These are phyloP conservation scores for Coriolopsis trogii DNA, from an alignment of 1,284 basidiomycete species.

Conservation along the genomic window DNA sequence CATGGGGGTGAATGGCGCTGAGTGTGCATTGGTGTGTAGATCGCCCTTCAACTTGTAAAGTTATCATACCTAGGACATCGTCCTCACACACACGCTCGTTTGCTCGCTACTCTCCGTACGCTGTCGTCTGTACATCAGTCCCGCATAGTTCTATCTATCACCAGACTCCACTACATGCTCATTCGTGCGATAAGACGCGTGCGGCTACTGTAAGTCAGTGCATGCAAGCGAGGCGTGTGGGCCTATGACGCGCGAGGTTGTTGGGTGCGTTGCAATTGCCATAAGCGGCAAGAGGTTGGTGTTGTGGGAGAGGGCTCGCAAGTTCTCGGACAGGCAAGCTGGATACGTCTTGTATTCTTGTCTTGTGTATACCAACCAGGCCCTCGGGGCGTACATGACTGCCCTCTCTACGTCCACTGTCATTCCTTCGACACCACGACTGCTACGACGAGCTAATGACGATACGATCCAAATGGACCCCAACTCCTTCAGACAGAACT, in stretches of 20 bases:
- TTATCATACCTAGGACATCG: conserved; percentile 6
- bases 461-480: conserved; percentile 9
- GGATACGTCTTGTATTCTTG: conserved; percentile 13
- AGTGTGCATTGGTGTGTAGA: background rate
- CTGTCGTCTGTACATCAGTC: conserved; percentile 19
- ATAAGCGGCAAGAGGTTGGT: conserved; percentile 24
- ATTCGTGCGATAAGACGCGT: background rate
- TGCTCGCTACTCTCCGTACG: conserved; percentile 1
- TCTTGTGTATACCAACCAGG: conserved; percentile 24
- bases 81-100: conserved; percentile 15
- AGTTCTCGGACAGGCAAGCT: no score
- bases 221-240: background rate
- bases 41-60: conserved; percentile 13
- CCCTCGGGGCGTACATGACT: conserved; percentile 31
- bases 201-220: no score
- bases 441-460: conserved; percentile 30
- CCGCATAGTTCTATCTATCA: conserved; percentile 1
- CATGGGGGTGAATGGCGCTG: no score
- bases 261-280: conserved; percentile 18
- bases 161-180: background rate
- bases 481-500: conserved; percentile 7
- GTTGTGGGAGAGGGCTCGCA: conserved; percentile 8
- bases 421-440: conserved; percentile 32
- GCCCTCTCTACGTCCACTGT: conserved; percentile 19
- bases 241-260: background rate